phyloP scores from a whole-genome alignment of 2,329 filamentous ascomycete species.

The Waltergamsia citrina region DNA sequence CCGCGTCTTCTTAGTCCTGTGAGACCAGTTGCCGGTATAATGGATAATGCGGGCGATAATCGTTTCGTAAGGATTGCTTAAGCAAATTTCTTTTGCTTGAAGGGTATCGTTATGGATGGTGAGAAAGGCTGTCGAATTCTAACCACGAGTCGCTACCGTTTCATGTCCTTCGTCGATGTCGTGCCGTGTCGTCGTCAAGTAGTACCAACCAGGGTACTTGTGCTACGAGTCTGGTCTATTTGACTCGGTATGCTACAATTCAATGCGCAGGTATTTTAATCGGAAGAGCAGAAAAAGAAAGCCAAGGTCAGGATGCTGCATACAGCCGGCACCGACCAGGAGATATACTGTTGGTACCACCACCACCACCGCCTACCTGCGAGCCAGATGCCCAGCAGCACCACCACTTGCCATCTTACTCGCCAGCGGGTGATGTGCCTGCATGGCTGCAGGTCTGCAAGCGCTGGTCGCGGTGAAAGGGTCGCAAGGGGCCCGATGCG shows the following conservation, averaged over 20 bases:
- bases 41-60: background rate
- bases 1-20: background rate
- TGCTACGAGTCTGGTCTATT: background rate
- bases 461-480: background rate
- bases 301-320: slow-evolving; percentile 1
- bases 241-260: background rate
- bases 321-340: slow-evolving; percentile 8
- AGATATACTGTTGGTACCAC: background rate
- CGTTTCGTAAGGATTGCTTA: no score
- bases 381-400: no score
- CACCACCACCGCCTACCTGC: background rate
- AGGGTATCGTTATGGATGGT: no score
- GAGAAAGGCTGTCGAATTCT: background rate
- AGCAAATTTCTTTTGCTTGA: no score
- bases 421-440: slow-evolving; percentile 2
- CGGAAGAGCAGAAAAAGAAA: background rate
- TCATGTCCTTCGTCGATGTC: slow-evolving; percentile 11
- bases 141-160: slow-evolving; percentile 13
- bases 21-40: background rate
- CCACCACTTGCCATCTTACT: no score
- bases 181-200: no score
- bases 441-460: no score
- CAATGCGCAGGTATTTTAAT: background rate
- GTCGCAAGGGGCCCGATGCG: background rate
- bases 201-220: background rate